Evolutionary conservation across 2,329 filamentous ascomycete genomes (phyloP), one percentile per base, ranked within the genome.

Genomic region (Lithohypha guttulata): DNA sequence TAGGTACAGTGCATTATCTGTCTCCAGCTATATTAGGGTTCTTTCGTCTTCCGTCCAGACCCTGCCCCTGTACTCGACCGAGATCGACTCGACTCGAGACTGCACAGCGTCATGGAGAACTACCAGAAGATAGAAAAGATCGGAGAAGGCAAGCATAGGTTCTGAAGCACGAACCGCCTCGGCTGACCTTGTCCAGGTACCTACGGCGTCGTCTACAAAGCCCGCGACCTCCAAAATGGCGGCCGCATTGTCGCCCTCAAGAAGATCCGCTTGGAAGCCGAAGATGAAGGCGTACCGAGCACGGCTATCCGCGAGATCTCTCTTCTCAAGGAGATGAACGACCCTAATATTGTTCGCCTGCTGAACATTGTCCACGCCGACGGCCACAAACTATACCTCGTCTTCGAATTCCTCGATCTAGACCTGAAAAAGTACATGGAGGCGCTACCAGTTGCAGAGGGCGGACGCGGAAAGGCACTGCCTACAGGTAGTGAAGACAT

Each of bases 401-500:
- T 94, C 51, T 83, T 87, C 49, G 86, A 94, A 60, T 94, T 84
- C 62, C 79, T 94, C 51, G 86, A 93, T 56, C 71, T 89, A 42
- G 86, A 94, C 55, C 69, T 94, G 52, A 94, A 94, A 69, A 93
- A 93, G 62, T 94, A 93, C 63, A 94, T 94, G 85, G 86, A 94
- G 62, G 75, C 85, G 5, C 72, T 93, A 29, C 85, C 85, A 3
- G 78, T 89, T 42, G 80, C 72, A 55, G 83, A 93, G 55, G 85
- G 85, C 51, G 85, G 85, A 27, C 77, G 85, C 43, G 85, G 84
- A 54, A 91, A 87, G 66, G 74, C 84, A 28, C 68, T 94, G 35
- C 86, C 86, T 6, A 83, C 89, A 51, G 84, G 83, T 34, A 75
- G 80, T 31, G 75, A 73, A 15, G 70, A 74, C 39, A 64, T 84